A percentile compares a stretch with the other conserved stretches of the same genome.
Evolutionary conservation across 768 basidiomycete genomes (phyloP).

Genomic region (Tylopilus sp.): DNA sequence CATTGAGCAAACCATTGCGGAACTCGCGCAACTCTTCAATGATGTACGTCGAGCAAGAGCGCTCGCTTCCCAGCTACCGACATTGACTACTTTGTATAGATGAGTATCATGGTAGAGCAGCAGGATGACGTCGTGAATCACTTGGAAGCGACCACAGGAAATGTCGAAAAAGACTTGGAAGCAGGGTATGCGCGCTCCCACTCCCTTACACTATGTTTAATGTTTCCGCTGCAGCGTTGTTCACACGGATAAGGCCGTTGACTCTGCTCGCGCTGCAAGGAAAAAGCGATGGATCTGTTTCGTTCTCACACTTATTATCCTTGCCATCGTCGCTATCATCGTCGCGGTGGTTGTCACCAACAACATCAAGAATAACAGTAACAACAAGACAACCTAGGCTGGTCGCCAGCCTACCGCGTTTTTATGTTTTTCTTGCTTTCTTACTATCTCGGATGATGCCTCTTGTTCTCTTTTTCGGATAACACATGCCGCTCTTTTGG

Average conservation of each 20-base stretch:
- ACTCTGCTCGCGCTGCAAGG: conserved; percentile 81
- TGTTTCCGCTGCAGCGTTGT: conserved; percentile 47
- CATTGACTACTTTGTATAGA: conserved; percentile 41
- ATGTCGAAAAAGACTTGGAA: conserved; percentile 81
- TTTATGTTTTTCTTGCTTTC: not conserved
- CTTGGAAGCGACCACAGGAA: conserved; percentile 74
- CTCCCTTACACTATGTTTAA: not conserved
- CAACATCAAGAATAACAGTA: conserved; percentile 37
- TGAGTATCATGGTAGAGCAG: conserved; percentile 93
- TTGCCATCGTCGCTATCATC: conserved; percentile 64
- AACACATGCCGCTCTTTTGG: conserved; percentile 19
- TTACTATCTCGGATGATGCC: not conserved
- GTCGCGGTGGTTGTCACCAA: conserved; percentile 54
- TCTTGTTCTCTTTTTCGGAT: conserved; percentile 11
- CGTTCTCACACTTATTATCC: conserved; percentile 61
- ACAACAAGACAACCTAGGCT: conserved; percentile 24
- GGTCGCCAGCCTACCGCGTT: not conserved
- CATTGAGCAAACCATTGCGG: conserved; percentile 89
- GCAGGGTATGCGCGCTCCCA: conserved; percentile 55
- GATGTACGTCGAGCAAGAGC: conserved; percentile 53
- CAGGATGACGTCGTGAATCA: conserved; percentile 85
- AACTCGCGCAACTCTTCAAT: conserved; percentile 94
- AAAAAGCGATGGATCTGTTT: conserved; percentile 99
- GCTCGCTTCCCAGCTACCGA: conserved; percentile 2
- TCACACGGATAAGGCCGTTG: conserved; percentile 85